Evolutionary conservation across 2,329 filamentous ascomycete species (phyloP).

Genomic region (Ascochyta clinopodiicola): DNA sequence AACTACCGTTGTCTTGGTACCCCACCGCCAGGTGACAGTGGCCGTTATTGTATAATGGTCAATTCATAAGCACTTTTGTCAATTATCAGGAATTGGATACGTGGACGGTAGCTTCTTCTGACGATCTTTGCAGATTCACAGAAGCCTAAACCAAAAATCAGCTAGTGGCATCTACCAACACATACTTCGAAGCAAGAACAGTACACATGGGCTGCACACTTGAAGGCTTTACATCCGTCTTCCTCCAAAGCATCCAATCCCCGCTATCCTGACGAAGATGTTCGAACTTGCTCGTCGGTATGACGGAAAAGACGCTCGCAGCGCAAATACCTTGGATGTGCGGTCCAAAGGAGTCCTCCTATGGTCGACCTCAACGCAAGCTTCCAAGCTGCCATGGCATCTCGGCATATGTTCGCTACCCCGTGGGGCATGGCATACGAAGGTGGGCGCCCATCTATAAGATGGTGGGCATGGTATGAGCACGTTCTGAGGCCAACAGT

Average conservation of each 20-base stretch:
- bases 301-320: not conserved
- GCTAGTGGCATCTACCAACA: not conserved
- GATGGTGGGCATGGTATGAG: not conserved
- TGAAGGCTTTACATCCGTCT: no score
- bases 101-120: not conserved
- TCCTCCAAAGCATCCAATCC: not conserved
- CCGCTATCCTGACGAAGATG: not conserved
- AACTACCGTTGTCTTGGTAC: not conserved
- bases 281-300: not conserved
- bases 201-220: not conserved
- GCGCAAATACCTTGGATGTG: slow-evolving; percentile 1
- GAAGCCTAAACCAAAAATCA: not conserved
- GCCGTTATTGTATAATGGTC: not conserved
- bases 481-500: not conserved
- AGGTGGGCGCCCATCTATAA: slow-evolving; percentile 3
- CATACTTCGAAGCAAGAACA: not conserved
- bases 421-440: not conserved
- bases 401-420: slow-evolving; percentile 15
- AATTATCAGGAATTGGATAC: not conserved
- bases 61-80: not conserved
- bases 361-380: slow-evolving; percentile 18
- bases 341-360: not conserved
- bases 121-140: not conserved
- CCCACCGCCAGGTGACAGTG: not conserved
- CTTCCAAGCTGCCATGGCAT: slow-evolving; percentile 17